phyloP scores from a whole-genome alignment of 495 filamentous ascomycete species.

The Penicillium subrubescens region DNA sequence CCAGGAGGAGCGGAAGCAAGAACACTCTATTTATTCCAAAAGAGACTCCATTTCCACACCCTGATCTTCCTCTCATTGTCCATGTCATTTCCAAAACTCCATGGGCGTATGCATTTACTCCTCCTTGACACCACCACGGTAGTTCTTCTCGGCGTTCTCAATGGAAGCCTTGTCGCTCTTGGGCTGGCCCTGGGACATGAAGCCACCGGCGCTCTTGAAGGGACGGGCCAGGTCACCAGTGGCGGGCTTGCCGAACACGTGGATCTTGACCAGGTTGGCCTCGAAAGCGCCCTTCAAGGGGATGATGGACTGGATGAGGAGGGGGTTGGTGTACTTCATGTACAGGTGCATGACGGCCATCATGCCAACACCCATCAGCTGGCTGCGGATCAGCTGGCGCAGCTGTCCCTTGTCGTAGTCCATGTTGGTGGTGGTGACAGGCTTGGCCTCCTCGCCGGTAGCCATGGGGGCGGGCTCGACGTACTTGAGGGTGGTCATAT shows the following conservation, averaged over 20 bases:
- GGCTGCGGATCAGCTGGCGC: conserved; percentile 76
- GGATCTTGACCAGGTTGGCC: conserved; percentile 92
- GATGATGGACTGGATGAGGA: conserved; percentile 97
- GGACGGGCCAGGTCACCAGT: conserved; percentile 89
- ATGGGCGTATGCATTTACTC: conserved; percentile 57
- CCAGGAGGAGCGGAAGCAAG: background rate
- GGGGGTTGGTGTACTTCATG: conserved; percentile 98
- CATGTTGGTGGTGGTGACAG: conserved; percentile 91
- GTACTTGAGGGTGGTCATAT: conserved; percentile 97
- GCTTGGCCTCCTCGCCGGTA: conserved; percentile 87
- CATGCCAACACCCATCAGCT: conserved; percentile 95
- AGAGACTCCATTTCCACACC: background rate
- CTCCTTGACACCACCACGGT: conserved; percentile 85
- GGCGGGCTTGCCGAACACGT: conserved; percentile 88
- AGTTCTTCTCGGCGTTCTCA: conserved; percentile 82
- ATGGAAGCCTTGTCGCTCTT: conserved; percentile 98
- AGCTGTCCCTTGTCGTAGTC: conserved; percentile 90
- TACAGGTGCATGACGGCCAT: conserved; percentile 98
- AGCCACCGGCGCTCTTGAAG: conserved; percentile 83
- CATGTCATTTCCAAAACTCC: background rate
- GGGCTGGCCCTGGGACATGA: conserved; percentile 74
- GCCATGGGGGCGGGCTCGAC: conserved; percentile 94
- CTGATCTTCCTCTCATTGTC: background rate
- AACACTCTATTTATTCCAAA: background rate
- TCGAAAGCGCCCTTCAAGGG: conserved; percentile 94